Evolutionary conservation across 129 eudicot genomes (phyloP), one percentile per base, ranked within the genome.

Genomic region (Arctium lappa): DNA sequence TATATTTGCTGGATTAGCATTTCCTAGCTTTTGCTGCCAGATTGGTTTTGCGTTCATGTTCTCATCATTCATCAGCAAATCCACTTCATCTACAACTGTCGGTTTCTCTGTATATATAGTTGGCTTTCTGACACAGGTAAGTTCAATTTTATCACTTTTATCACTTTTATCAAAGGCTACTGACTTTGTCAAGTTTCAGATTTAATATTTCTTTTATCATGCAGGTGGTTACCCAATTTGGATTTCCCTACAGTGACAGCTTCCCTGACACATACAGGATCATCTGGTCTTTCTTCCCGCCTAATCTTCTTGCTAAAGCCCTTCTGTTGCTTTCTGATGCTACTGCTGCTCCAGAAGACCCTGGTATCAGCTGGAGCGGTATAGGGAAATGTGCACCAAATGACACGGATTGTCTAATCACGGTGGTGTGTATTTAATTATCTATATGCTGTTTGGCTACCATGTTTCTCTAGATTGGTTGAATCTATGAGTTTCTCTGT

Each of bases 221-320:
- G 81, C 91, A 95, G 99, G 78, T 93, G 81, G 99, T 93, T 32
- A 91, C 99, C 11, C 82, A 46, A 85, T 92, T 91, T 84, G 99
- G 99, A 80, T 93, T 95, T 90, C 99, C 99, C 12, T 95, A 93
- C 76, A 85, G 91, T 79, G 36, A 79, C 77, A 68, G 69, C 78
- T 91, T 1, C 92, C 84, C 94, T 16, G 78, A 75, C 38, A 73
- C 79, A 71, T 92, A 89, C 88, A 84, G 88, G 79, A 79, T 15
- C 79, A 68, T 93, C 39, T 95, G 98, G 97, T 91, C 93, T 39
- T 79, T 88, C 18, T 92, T 88, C 83, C 99, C 98, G 27, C 97
- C 97, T 48, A 90, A 89, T 89, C 98, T 90, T 82, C 89, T 93
- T 50, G 90, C 94, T 79, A 42, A 85, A 80, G 98, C 91, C 81